These are phyloP conservation scores for Pseudocercospora fijiensis DNA, from an alignment of 2,329 filamentous ascomycete species.

Conservation along the genomic window DNA sequence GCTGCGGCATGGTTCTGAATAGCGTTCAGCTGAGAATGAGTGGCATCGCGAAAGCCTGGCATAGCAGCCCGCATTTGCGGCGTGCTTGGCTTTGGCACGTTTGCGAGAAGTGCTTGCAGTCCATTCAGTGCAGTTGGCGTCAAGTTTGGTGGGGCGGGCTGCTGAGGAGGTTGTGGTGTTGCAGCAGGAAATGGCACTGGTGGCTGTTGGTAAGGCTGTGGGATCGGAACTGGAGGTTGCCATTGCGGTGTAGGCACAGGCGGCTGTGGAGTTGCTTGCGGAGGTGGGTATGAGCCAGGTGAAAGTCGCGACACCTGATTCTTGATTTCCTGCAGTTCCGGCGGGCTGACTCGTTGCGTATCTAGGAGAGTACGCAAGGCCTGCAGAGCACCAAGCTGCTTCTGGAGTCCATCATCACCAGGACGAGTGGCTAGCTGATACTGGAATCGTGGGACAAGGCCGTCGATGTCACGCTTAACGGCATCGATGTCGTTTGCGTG, in stretches of 20 bases:
- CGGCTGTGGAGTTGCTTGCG: slow-evolving; percentile 34
- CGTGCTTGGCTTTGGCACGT: slow-evolving; percentile 39
- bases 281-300: slow-evolving; percentile 52
- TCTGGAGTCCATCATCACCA: slow-evolving; percentile 72
- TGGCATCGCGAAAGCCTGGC: slow-evolving; percentile 33
- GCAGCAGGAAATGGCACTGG: slow-evolving; percentile 24
- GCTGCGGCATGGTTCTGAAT: slow-evolving; percentile 34
- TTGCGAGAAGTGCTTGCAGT: slow-evolving; percentile 38
- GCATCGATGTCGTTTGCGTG: slow-evolving; percentile 50
- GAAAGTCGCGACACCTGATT: slow-evolving; percentile 78
- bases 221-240: slow-evolving; percentile 31
- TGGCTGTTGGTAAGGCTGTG: slow-evolving; percentile 36
- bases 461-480: slow-evolving; percentile 79
- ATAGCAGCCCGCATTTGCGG: slow-evolving; percentile 38
- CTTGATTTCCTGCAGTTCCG: slow-evolving; percentile 80
- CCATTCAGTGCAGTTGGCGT: slow-evolving; percentile 35
- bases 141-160: slow-evolving; percentile 28
- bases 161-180: slow-evolving; percentile 21
- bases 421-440: slow-evolving; percentile 73
- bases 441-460: slow-evolving; percentile 70
- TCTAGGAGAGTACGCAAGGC: slow-evolving; percentile 80
- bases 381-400: slow-evolving; percentile 78
- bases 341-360: slow-evolving; percentile 71
- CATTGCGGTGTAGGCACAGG: slow-evolving; percentile 35
- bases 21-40: slow-evolving; percentile 35